Evolutionary conservation across 2,329 filamentous ascomycete species (phyloP).

Genomic region (Bipolaris bicolor): DNA sequence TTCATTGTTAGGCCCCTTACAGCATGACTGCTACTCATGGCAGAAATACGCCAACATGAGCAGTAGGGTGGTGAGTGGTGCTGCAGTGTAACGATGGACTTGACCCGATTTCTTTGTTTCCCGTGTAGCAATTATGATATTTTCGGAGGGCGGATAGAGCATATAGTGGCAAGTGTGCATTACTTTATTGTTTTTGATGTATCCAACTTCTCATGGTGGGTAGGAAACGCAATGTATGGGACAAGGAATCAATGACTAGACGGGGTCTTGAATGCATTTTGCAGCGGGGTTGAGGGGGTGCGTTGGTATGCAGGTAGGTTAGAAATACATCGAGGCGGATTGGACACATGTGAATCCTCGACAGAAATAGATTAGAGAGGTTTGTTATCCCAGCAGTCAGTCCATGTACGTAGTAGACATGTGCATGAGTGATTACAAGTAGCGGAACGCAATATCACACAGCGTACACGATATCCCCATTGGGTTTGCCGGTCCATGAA

Average conservation of each 20-base stretch:
- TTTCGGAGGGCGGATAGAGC: not conserved
- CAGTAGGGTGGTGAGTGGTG: not conserved
- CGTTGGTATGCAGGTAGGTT: slow-evolving; percentile 1
- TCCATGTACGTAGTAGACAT: not conserved
- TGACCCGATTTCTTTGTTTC: not conserved
- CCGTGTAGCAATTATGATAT: not conserved
- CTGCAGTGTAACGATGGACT: not conserved
- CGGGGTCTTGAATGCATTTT: not conserved
- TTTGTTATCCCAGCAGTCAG: not conserved
- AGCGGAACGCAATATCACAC: not conserved
- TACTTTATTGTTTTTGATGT: not conserved
- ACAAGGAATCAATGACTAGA: not conserved
- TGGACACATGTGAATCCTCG: not conserved
- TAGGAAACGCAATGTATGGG: not conserved
- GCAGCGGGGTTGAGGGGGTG: not conserved
- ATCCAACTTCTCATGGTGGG: not conserved
- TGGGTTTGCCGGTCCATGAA: not conserved
- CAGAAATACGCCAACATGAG: slow-evolving; percentile 44
- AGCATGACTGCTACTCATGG: slow-evolving; percentile 56
- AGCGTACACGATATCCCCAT: not conserved
- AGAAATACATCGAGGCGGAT: not conserved
- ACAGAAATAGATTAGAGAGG: not conserved
- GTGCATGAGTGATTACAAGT: not conserved
- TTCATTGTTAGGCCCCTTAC: slow-evolving; percentile 51
- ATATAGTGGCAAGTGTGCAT: not conserved